Conservation (phyloP, 2,329 filamentous ascomycete genomes). For the Colletotrichum graminicola region DNA sequence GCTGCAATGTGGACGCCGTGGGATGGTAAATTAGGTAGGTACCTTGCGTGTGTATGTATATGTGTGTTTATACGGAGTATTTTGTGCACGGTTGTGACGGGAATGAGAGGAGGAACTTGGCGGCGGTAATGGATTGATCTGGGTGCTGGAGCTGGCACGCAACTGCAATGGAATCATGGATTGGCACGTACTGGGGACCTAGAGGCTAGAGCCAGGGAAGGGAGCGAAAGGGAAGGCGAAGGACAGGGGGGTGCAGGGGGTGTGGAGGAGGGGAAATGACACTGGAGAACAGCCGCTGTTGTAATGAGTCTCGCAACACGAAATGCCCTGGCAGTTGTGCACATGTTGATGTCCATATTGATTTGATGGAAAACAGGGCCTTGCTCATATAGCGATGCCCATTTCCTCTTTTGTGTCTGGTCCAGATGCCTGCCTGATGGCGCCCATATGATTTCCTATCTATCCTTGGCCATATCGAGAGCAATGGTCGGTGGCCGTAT, state of each 20-base stretch:
- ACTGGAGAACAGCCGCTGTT: conserved; percentile 32
- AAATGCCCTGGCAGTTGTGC: neutral
- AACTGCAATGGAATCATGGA: neutral
- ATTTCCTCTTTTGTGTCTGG: neutral
- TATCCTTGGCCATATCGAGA: neutral
- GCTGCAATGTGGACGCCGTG: too few relatives aligned
- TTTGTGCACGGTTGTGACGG: conserved; percentile 9
- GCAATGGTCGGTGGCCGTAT: too few relatives aligned
- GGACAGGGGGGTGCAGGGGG: conserved; percentile 22
- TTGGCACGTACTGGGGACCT: too few relatives aligned
- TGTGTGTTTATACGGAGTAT: too few relatives aligned
- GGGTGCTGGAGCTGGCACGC: conserved; percentile 11
- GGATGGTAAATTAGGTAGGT: too few relatives aligned
- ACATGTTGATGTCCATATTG: neutral
- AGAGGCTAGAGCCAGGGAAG: neutral
- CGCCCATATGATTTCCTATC: neutral
- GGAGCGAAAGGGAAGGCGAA: conserved; percentile 1
- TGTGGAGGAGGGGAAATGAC: conserved; percentile 40
- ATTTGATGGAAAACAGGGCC: conserved; percentile 10
- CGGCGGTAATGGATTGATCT: conserved; percentile 18
- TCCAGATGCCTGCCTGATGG: too few relatives aligned
- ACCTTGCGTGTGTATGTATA: too few relatives aligned
- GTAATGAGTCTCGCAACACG: conserved; percentile 28
- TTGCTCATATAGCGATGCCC: conserved; percentile 1
- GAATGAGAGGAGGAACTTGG: neutral